Percentiles rank a stretch among this genome's conserved stretches.
Conservation (phyloP, 306 rosid species). For the Trifolium repens region DNA sequence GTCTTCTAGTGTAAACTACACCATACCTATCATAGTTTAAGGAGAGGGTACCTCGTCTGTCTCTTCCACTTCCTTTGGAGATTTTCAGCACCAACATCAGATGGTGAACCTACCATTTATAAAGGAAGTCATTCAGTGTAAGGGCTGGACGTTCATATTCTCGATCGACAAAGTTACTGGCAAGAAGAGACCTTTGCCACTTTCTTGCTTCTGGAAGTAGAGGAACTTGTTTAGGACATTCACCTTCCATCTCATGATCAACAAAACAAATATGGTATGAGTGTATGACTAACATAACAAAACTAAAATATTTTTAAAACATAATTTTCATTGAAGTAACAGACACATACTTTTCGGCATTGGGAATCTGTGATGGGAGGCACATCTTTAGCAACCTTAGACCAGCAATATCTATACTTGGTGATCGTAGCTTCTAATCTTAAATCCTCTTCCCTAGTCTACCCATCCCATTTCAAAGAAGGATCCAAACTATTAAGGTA, state of each 20-base stretch:
- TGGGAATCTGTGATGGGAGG: slow-evolving; percentile 87
- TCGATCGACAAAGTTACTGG: slow-evolving; percentile 82
- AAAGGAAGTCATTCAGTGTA: slow-evolving; percentile 65
- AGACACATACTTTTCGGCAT: slow-evolving; percentile 81
- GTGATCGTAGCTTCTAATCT: slow-evolving; percentile 70
- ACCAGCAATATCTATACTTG: slow-evolving; percentile 83
- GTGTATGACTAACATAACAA: neutral
- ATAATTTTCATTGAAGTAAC: neutral
- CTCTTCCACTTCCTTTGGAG: slow-evolving; percentile 46
- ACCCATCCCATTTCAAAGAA: slow-evolving; percentile 69
- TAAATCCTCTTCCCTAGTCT: slow-evolving; percentile 89
- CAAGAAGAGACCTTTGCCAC: slow-evolving; percentile 61
- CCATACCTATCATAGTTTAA: neutral
- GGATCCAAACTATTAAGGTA: slow-evolving; percentile 87
- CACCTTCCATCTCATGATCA: slow-evolving; percentile 84
- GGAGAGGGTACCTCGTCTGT: slow-evolving; percentile 53
- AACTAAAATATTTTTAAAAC: neutral
- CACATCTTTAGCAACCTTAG: slow-evolving; percentile 85
- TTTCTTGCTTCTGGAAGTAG: slow-evolving; percentile 74
- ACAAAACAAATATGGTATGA: slow-evolving; percentile 2
- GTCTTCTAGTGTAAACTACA: no score
- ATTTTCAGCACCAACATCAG: slow-evolving; percentile 37
- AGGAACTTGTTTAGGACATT: slow-evolving; percentile 67
- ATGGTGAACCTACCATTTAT: slow-evolving; percentile 39
- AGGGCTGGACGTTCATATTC: slow-evolving; percentile 86